Evolutionary conservation across 2,329 filamentous ascomycete genomes (phyloP).

Genomic region (Fusarium azukiicola): DNA sequence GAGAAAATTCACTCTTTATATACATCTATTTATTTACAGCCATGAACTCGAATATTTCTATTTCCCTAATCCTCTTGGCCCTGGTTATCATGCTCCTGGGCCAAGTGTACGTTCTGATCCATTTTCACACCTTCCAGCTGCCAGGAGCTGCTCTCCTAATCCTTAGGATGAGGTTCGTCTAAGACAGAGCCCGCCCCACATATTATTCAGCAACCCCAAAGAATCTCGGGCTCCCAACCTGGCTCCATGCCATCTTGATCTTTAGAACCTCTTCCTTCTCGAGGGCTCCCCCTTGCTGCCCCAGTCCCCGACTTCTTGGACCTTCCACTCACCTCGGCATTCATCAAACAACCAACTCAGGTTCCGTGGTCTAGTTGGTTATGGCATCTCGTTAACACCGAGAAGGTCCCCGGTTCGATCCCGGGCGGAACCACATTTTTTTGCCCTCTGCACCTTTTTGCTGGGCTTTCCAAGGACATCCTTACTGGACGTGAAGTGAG

Average conservation of each 20-base stretch:
- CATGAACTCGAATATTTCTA: not conserved
- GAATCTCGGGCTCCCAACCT: not conserved
- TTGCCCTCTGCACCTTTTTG: not conserved
- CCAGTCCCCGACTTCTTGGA: not conserved
- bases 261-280: not conserved
- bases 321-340: fast-evolving
- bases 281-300: not conserved
- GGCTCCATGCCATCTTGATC: not conserved
- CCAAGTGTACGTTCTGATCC: not conserved
- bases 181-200: not conserved
- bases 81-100: not conserved
- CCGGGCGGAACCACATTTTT: slow-evolving; percentile 48
- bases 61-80: not conserved
- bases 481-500: not conserved
- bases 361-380: slow-evolving; percentile 54
- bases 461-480: not conserved
- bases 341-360: slow-evolving; percentile 22
- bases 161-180: not conserved
- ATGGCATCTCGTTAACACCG: slow-evolving; percentile 51
- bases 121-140: not conserved
- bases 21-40: not conserved
- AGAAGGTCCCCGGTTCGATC: slow-evolving; percentile 51
- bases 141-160: not conserved
- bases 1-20: not conserved
- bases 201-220: not conserved